phyloP scores from a whole-genome alignment of 306 rosid species.

The Lathyrus tuberosus region DNA sequence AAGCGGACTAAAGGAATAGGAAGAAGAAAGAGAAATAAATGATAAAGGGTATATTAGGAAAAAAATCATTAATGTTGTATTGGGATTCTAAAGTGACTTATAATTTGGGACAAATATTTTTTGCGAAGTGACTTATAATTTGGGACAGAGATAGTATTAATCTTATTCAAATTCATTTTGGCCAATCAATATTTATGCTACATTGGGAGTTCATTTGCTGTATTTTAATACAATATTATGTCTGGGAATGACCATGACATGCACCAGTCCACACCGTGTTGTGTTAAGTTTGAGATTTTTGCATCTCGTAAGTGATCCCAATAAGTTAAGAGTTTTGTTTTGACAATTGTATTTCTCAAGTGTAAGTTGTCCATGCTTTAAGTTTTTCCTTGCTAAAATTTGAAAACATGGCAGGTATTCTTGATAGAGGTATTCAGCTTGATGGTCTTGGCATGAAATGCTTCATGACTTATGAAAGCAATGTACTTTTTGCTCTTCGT shows the following conservation, averaged over 20 bases:
- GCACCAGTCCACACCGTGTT: not conserved
- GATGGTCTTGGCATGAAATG: constrained; percentile 87
- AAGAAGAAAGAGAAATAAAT: too few relatives aligned
- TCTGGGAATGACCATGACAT: not conserved
- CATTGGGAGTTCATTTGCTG: constrained; percentile 23
- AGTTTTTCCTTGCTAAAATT: constrained; percentile 35
- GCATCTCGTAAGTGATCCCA: constrained; percentile 20
- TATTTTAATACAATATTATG: constrained; percentile 32
- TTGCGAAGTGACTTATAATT: too few relatives aligned
- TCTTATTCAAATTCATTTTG: constrained; percentile 31
- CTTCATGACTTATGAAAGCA: constrained; percentile 97
- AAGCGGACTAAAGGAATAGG: too few relatives aligned
- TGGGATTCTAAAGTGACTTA: too few relatives aligned
- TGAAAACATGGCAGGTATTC: constrained; percentile 71
- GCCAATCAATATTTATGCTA: constrained; percentile 2
- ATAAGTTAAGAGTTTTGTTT: not conserved
- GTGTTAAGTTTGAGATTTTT: constrained; percentile 21
- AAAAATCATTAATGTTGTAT: too few relatives aligned
- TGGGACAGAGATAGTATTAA: too few relatives aligned
- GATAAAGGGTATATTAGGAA: too few relatives aligned
- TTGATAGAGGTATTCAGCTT: constrained; percentile 91
- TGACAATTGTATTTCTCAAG: constrained; percentile 18
- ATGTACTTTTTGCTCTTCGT: constrained; percentile 96
- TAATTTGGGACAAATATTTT: too few relatives aligned
- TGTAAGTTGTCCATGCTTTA: constrained; percentile 13